These are phyloP conservation scores for Bacidia rubella DNA, from an alignment of 495 filamentous ascomycete species.

Conservation along the genomic window DNA sequence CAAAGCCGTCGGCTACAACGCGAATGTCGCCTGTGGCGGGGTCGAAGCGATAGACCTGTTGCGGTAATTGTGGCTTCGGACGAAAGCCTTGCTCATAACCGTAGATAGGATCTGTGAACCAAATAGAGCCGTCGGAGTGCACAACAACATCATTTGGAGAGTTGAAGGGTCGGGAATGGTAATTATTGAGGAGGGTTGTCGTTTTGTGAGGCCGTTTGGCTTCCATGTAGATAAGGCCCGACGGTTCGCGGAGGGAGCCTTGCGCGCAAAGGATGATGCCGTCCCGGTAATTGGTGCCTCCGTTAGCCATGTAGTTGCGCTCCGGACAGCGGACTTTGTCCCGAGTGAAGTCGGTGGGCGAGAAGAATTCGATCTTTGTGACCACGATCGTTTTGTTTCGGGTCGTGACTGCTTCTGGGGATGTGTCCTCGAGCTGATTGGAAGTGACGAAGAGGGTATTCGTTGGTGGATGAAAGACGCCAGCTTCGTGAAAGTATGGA, in stretches of 20 bases:
- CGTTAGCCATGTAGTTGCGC: constrained; percentile 41
- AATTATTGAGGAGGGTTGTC: constrained; percentile 25
- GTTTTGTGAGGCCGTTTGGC: constrained; percentile 25
- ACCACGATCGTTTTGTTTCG: constrained; percentile 24
- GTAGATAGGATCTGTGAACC: constrained; percentile 45
- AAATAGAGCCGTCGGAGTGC: constrained; percentile 31
- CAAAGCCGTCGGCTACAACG: constrained; percentile 38
- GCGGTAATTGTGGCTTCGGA: constrained; percentile 32
- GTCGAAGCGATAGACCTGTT: constrained; percentile 40
- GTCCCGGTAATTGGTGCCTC: constrained; percentile 35
- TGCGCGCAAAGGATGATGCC: constrained; percentile 39
- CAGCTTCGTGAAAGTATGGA: constrained; percentile 46
- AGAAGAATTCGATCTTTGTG: constrained; percentile 24
- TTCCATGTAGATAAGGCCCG: constrained; percentile 35
- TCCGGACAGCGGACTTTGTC: constrained; percentile 20
- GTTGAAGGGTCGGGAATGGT: constrained; percentile 34
- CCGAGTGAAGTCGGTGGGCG: constrained; percentile 19
- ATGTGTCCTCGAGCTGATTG: constrained; percentile 22
- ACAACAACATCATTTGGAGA: constrained; percentile 35
- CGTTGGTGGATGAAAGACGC: constrained; percentile 36
- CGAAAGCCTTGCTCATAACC: constrained; percentile 30
- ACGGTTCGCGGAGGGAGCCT: constrained; percentile 31
- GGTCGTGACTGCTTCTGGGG: constrained; percentile 24
- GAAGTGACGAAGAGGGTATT: constrained; percentile 46
- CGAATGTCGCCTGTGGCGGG: constrained; percentile 31